phyloP scores from a whole-genome alignment of 768 basidiomycete genomes.

The Hericium alpestre region DNA sequence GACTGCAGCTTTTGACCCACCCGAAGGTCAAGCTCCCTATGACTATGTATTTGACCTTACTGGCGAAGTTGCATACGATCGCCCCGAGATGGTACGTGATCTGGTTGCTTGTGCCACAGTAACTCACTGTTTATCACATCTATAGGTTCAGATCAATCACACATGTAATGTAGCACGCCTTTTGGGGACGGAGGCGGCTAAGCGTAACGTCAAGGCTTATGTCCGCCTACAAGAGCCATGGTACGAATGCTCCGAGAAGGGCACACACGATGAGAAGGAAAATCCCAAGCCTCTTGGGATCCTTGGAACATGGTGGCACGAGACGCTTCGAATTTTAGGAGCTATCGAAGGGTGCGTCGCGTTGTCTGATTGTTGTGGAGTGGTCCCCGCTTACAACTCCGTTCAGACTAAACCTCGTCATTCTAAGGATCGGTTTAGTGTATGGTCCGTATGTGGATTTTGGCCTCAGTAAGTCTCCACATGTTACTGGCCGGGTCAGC shows the following conservation, averaged over 20 bases:
- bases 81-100: constrained; percentile 58
- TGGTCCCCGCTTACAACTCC: not conserved
- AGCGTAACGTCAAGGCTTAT: constrained; percentile 68
- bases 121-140: not conserved
- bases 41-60: constrained; percentile 80
- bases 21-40: constrained; percentile 57
- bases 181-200: constrained; percentile 71
- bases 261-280: constrained; percentile 57
- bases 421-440: constrained; percentile 61
- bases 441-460: constrained; percentile 77
- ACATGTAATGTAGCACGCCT: constrained; percentile 61
- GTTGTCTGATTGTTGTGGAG: not conserved
- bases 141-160: constrained; percentile 65
- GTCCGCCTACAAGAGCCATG: constrained; percentile 69
- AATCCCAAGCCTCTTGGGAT: constrained; percentile 61
- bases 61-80: constrained; percentile 68
- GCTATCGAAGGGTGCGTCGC: constrained; percentile 58
- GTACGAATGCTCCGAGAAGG: constrained; percentile 65
- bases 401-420: constrained; percentile 66
- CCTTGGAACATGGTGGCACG: constrained; percentile 83
- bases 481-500: not conserved
- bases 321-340: constrained; percentile 64
- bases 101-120: not conserved
- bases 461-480: constrained; percentile 26
- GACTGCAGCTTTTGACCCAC: constrained; percentile 58